Base-by-base conservation (phyloP, 257 asterid species). In the Eustoma russellianum region DNA sequence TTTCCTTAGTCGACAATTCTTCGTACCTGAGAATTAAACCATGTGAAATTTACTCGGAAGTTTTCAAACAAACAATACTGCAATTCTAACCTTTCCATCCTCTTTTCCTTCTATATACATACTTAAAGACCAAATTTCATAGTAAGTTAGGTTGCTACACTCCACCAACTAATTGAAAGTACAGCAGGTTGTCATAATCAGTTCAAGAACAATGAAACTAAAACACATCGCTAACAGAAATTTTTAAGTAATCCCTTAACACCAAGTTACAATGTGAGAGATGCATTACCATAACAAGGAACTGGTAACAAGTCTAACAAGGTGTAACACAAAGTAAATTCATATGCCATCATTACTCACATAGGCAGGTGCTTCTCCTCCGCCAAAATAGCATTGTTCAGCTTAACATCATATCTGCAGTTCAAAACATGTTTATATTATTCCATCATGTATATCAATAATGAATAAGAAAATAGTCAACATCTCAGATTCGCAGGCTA, bases 301-400 rank as follows among this genome's bases (percentile, higher is more conserved):
- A 24, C 1, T 24, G 30, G 3, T 24, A 24, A 24, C 30, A 24
- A 24, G 30, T 24, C 30, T 24, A 24, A 4, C 30, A 24, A 24
- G 30, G 3, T 24, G 30, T 24, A 24, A 24, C 30, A 24, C 30
- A 24, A 24, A 24, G 30, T 24, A 24, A 24, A 24, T 30, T 52
- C 56, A 8, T 3, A 6, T 14, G 34, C 13, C 30, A 7, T 41
- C 18, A n/a, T 4, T 14, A 76, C 97, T 79, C 67, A 92, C 98
- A 88, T 66, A 9, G 95, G 85, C 69, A 83, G 50, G 81, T 92
- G 98, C 65, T 92, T 92, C 5, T 92, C 98, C 82, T 88, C 97
- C 0, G 98, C 98, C 35, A 92, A 90, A 57, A 92, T 92, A 16
- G 98, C 98, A 79, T 88, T 71, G 81, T 92, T 85, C 76, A 67